Conservation (phyloP, 192 early-diverging fungal genomes). For the Pilaira anomala region DNA sequence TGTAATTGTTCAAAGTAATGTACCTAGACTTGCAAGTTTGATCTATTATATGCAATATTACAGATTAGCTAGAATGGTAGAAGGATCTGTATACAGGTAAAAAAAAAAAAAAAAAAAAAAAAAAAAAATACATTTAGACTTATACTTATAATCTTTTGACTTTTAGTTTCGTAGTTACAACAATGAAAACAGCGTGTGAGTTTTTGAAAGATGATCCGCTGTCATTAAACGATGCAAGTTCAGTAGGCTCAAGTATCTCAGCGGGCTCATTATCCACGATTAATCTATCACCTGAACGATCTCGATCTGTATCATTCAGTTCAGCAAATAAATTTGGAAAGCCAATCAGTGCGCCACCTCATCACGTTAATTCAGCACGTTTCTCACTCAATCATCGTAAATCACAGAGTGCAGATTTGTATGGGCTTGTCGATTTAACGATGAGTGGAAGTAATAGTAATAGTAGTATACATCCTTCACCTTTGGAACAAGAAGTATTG, state of each 20-base stretch:
- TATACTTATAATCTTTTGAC: no score
- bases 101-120: neutral
- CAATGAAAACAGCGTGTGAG: slow-evolving; percentile 45
- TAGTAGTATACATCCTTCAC: no score
- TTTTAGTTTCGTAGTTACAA: slow-evolving; percentile 49
- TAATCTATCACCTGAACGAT: slow-evolving; percentile 7
- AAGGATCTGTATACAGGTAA: slow-evolving; percentile 47
- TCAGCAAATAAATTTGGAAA: neutral
- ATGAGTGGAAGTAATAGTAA: neutral
- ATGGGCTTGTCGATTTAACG: slow-evolving; percentile 3
- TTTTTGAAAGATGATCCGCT: slow-evolving; percentile 52
- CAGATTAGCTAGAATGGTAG: slow-evolving; percentile 39
- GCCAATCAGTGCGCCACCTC: neutral
- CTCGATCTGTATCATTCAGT: slow-evolving; percentile 25
- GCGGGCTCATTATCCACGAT: slow-evolving; percentile 12
- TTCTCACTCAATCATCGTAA: slow-evolving; percentile 19
- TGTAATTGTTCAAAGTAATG: slow-evolving; percentile 43
- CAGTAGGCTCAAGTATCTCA: slow-evolving; percentile 18
- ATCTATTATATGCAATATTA: slow-evolving; percentile 51
- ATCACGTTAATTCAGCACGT: neutral
- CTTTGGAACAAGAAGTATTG: neutral
- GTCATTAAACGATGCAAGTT: slow-evolving; percentile 30
- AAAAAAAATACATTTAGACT: no score
- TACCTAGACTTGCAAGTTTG: slow-evolving; percentile 43
- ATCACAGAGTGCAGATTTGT: slow-evolving; percentile 31